Conservation (phyloP, 352 stramenopile genomes). For the Phytophthora idaei region DNA sequence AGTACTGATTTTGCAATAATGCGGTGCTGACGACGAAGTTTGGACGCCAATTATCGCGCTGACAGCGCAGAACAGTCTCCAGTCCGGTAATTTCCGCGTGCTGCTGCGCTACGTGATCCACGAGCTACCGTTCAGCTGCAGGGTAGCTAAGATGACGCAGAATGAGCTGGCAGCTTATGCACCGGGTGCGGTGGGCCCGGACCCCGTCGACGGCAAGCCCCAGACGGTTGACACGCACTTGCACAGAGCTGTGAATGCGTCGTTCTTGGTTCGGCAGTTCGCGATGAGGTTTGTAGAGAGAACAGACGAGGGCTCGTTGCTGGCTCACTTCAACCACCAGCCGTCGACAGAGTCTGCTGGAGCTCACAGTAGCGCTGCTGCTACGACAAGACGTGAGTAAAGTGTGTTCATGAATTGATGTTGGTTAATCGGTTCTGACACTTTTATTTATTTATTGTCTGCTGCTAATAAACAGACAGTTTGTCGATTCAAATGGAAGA, state of each 20-base stretch:
- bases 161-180: slow-evolving; percentile 53
- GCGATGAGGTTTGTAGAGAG: slow-evolving; percentile 75
- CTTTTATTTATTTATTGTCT: neutral
- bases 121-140: slow-evolving; percentile 56
- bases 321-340: slow-evolving; percentile 69
- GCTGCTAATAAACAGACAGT: slow-evolving; percentile 11
- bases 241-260: slow-evolving; percentile 62
- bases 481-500: slow-evolving; percentile 42
- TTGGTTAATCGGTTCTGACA: neutral
- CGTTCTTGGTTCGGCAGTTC: slow-evolving; percentile 80
- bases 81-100: slow-evolving; percentile 79
- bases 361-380: neutral
- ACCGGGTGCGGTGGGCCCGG: slow-evolving; percentile 11
- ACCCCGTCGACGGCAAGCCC: slow-evolving; percentile 37
- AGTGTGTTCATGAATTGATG: neutral
- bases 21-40: slow-evolving; percentile 3
- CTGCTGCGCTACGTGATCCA: slow-evolving; percentile 69
- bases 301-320: slow-evolving; percentile 62
- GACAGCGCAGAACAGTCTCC: slow-evolving; percentile 68
- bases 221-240: slow-evolving; percentile 52
- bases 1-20: slow-evolving; percentile 9
- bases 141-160: slow-evolving; percentile 59
- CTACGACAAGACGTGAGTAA: slow-evolving; percentile 20
- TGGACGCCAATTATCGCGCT: slow-evolving; percentile 5
- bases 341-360: slow-evolving; percentile 13